Evolutionary conservation across 148 eudicot genomes (phyloP).

Genomic region (Rhododendron kiyosumense): DNA sequence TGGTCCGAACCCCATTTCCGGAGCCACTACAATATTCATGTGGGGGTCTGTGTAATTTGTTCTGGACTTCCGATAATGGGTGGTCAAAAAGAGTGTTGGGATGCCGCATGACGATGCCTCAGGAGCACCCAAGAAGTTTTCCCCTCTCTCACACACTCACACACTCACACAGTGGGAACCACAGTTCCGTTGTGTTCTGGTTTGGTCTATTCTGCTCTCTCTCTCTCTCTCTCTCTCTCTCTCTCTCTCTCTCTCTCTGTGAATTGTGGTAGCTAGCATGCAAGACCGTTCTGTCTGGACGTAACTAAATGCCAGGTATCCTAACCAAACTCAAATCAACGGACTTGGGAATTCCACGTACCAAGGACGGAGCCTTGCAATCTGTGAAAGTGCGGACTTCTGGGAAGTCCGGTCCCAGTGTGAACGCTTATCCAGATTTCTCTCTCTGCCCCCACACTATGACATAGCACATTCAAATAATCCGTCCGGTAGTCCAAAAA

Average conservation of each 20-base stretch:
- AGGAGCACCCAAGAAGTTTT: too few relatives aligned
- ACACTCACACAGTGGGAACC: background rate
- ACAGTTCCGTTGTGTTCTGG: background rate
- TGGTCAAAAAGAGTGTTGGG: too few relatives aligned
- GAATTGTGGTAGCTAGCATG: background rate
- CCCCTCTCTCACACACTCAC: too few relatives aligned
- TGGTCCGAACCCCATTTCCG: too few relatives aligned
- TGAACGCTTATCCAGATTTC: background rate
- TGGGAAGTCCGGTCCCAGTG: background rate
- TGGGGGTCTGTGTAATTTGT: too few relatives aligned
- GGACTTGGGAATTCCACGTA: conserved; percentile 4
- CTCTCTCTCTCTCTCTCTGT: background rate
- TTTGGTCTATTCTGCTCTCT: background rate
- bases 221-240: background rate
- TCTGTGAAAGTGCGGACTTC: background rate
- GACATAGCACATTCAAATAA: background rate
- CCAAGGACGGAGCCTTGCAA: background rate
- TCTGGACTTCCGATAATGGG: too few relatives aligned
- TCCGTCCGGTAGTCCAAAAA: background rate
- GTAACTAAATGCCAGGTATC: background rate
- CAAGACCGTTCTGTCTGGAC: background rate
- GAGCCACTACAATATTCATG: too few relatives aligned
- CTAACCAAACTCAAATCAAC: background rate
- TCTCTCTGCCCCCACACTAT: background rate
- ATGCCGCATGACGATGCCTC: too few relatives aligned